Percentiles rank a stretch among this genome's conserved stretches.
phyloP scores from a whole-genome alignment of 2,329 filamentous ascomycete genomes.

The Bipolaris bicolor region DNA sequence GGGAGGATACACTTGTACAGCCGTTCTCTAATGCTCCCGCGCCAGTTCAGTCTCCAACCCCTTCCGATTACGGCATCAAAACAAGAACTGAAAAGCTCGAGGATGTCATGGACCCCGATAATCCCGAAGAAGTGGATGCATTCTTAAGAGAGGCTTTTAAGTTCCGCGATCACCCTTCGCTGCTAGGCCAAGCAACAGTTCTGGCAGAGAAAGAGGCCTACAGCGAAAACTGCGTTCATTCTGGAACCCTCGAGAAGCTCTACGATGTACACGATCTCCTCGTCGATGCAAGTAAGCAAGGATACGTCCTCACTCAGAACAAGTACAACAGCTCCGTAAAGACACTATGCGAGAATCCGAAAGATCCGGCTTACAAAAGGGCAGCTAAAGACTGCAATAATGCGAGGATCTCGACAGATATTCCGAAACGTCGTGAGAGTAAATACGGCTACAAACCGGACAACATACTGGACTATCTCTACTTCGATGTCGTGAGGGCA shows the following conservation, averaged over 20 bases:
- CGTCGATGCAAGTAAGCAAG: slow-evolving; percentile 55
- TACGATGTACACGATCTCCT: slow-evolving; percentile 54
- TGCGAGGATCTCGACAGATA: slow-evolving; percentile 20
- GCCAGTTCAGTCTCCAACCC: slow-evolving; percentile 55
- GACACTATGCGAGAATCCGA: slow-evolving; percentile 60
- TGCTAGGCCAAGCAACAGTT: slow-evolving; percentile 69
- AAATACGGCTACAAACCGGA: slow-evolving; percentile 28
- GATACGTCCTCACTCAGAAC: slow-evolving; percentile 55
- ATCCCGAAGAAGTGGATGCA: slow-evolving; percentile 43
- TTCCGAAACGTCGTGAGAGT: slow-evolving; percentile 25
- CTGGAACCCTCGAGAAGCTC: slow-evolving; percentile 29
- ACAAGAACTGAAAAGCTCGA: slow-evolving; percentile 57
- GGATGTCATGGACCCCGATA: slow-evolving; percentile 48
- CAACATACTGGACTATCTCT: slow-evolving; percentile 69
- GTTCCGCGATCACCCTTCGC: slow-evolving; percentile 63
- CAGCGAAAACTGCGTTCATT: slow-evolving; percentile 38
- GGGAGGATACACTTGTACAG: slow-evolving; percentile 68
- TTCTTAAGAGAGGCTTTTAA: slow-evolving; percentile 62
- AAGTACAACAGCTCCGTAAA: slow-evolving; percentile 60
- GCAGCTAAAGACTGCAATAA: slow-evolving; percentile 37
- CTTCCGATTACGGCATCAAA: slow-evolving; percentile 56
- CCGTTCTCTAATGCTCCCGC: slow-evolving; percentile 69
- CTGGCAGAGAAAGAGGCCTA: slow-evolving; percentile 70
- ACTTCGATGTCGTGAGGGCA: slow-evolving; percentile 59
- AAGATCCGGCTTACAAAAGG: slow-evolving; percentile 44